phyloP scores from a whole-genome alignment of 805 yeast genomes.

The Citeromyces matritensis region DNA sequence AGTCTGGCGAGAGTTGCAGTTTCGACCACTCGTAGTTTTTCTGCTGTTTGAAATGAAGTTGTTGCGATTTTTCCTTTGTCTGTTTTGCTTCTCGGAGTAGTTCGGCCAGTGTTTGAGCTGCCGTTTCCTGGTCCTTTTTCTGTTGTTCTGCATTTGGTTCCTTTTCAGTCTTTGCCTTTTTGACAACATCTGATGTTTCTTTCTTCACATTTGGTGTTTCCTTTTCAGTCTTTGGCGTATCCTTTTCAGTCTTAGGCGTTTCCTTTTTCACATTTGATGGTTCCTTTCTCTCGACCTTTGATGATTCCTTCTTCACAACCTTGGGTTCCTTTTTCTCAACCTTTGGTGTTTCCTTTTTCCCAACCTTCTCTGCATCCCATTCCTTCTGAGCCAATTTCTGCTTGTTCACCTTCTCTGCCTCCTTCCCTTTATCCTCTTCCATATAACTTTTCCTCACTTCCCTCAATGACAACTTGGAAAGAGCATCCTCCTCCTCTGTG shows the following conservation, averaged over 20 bases:
- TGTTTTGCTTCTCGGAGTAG: constrained; percentile 26
- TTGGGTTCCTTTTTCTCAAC: no score
- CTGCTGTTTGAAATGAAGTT: constrained; percentile 26
- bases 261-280: not conserved
- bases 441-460: not conserved
- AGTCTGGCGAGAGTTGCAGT: constrained; percentile 14
- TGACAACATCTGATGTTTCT: no score
- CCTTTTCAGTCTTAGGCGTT: not conserved
- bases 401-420: not conserved
- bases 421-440: not conserved
- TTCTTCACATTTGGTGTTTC: not conserved
- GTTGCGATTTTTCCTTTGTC: constrained; percentile 21
- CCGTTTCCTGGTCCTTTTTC: constrained; percentile 9
- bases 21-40: constrained; percentile 39
- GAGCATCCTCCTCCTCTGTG: not conserved
- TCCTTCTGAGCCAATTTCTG: constrained; percentile 1
- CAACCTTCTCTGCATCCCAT: no score
- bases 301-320: not conserved
- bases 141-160: not conserved
- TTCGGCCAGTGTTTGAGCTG: constrained; percentile 21
- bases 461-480: not conserved
- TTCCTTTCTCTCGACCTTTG: not conserved
- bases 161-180: not conserved
- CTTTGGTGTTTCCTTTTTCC: no score
- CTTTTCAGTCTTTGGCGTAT: not conserved